These are phyloP conservation scores for Pleurotus pulmonarius DNA, from an alignment of 768 basidiomycete genomes.

Conservation along the genomic window DNA sequence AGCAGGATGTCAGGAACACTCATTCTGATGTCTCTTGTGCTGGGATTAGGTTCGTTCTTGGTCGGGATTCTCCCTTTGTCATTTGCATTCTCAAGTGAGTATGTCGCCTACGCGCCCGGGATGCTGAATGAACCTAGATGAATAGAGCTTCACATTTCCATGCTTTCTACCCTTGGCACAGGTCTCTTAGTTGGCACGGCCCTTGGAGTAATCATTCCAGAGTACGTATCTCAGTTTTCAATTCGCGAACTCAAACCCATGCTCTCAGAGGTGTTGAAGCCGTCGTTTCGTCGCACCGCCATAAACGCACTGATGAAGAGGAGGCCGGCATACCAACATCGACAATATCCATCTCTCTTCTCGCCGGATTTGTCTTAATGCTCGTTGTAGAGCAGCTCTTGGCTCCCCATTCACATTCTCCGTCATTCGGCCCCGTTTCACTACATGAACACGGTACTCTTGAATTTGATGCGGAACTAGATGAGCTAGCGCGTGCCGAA, in stretches of 20 bases:
- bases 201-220: constrained; percentile 88
- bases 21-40: constrained; percentile 52
- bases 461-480: constrained; percentile 60
- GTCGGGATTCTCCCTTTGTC: constrained; percentile 75
- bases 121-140: constrained; percentile 9
- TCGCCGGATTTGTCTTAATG: constrained; percentile 62
- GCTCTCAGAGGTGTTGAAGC: constrained; percentile 69
- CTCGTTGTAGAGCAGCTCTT: constrained; percentile 65
- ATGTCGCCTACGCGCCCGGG: constrained; percentile 9
- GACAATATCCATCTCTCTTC: constrained; percentile 58
- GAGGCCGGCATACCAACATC: constrained; percentile 41
- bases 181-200: constrained; percentile 89
- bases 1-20: constrained; percentile 22
- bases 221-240: constrained; percentile 50
- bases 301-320: not conserved
- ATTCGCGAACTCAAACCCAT: not conserved
- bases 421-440: constrained; percentile 23
- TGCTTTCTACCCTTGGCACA: constrained; percentile 59
- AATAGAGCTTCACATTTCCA: constrained; percentile 37
- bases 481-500: constrained; percentile 48
- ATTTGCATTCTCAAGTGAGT: constrained; percentile 67
- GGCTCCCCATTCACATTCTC: constrained; percentile 45
- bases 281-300: constrained; percentile 30
- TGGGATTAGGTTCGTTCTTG: constrained; percentile 62
- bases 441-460: constrained; percentile 16